Evolutionary conservation across 768 basidiomycete genomes (phyloP), one percentile per base, ranked within the genome.

Genomic region (Lanmaoa rubissima): DNA sequence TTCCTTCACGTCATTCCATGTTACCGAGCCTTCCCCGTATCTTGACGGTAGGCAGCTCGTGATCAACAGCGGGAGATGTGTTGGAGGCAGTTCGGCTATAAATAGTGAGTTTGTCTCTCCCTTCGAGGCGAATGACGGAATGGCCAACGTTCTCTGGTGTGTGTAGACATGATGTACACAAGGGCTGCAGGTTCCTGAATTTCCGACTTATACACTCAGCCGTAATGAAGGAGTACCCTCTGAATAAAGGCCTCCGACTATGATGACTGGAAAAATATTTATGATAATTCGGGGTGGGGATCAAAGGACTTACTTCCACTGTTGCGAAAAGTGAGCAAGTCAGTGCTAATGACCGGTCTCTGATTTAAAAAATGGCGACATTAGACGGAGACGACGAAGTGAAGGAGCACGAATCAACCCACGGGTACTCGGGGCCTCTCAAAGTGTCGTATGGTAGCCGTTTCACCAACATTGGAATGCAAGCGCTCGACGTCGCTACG

Each of bases 241-340:
- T 13, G 24, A 21, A 39, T n/a, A 24, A 39, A 42, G 62, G 61
- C 83, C 4, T 85, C 84, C 0, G 86, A 87, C 63, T 86, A 82
- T 53, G 72, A 73, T 58, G 69, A 67, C 40, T 73, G 69, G 72
- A 64, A 62, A 59, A 52, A 14, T 19, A 50, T 40, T 2, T 45
- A 50, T 34, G 26, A 48, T 14, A 60, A 60, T 21, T 36, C 40
- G 10, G 70, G 70, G 2, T 72, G 70, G 70, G 61, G 61, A 17
- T 66, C 69, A 7, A 66, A 63, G 32, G 53, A 68, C 32, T 28
- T 71, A 12, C 56, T 71, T 12, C 65, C 70, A 13, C 43, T 69
- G 5, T 53, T 71, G 36, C 44, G 55, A 53, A 67, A 69, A 54
- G 70, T 71, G 24, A 43, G 32, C 5, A 46, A 21, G 7, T n/a